Base-by-base conservation (phyloP, 805 yeast genomes). In the Kodamaea fukazawae region DNA sequence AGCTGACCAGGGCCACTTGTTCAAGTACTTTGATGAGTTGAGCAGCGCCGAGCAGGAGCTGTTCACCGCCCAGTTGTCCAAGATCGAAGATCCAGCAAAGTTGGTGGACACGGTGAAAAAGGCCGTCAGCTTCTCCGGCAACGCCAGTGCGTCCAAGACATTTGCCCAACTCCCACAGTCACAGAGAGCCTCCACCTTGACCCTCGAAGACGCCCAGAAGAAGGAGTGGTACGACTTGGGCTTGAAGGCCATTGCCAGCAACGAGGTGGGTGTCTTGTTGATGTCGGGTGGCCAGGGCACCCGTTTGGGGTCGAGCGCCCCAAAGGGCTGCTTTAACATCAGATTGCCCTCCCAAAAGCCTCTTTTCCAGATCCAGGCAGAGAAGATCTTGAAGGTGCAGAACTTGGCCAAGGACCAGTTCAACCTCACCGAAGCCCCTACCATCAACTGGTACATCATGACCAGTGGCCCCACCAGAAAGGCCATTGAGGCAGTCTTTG, bases 271-370 rank as follows among this genome's bases (percentile, higher is more conserved):
- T 25, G 91, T 93, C 4, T 71, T 93, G 31, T 70, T 93, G 38
- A 83, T 93, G 86, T 97, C 99, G 9, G 99, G 99, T 41, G 99
- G 99, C 36, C 99, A 93, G 63, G 99, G 99, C 23, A 86, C 97
- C 6, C 75, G 99, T 46, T 71, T 93, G 40, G 99, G 99, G 1
- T 88, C 96, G 1, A 67, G 80, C 3, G 78, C 70, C 17, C 99
- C 99, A 27, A 93, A 93, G 63, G 99, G 99, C 1, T 91, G 97
- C 63, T 93, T 79, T 58, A 78, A 91, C 58, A 82, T 93, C 45
- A 83, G 83, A 0, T 74, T 93, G 36, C 96, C 96, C 1, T 86
- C 96, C 2, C 72, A 74, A 25, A 87, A 87, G 59, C 78, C 95
- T 1, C 67, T 93, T 42, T 93, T 93, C 63, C 96, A 89, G 61